A percentile compares a stretch with the other conserved stretches of the same genome.
Evolutionary conservation across 2,329 filamentous ascomycete genomes (phyloP).

Genomic region (Macrophomina phaseolina): DNA sequence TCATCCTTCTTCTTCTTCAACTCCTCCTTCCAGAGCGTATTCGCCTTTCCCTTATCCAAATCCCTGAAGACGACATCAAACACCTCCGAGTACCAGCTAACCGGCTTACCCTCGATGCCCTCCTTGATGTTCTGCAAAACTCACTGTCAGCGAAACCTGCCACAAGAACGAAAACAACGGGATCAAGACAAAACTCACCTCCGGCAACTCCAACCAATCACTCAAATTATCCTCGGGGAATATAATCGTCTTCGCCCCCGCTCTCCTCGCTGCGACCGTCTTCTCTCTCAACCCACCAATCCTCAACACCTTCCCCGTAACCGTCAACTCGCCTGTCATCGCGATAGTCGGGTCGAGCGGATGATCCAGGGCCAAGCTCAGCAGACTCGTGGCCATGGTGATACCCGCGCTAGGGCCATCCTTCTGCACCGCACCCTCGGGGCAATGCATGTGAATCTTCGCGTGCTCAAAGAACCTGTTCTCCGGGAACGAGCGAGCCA

Average conservation of each 20-base stretch:
- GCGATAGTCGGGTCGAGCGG: conserved; percentile 84
- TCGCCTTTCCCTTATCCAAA: conserved; percentile 75
- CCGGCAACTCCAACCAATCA: conserved; percentile 95
- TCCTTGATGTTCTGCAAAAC: conserved; percentile 88
- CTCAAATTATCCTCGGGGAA: conserved; percentile 96
- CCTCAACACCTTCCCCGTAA: conserved; percentile 93
- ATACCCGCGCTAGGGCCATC: conserved; percentile 83
- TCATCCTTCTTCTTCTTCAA: conserved; percentile 58
- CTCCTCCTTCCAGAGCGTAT: conserved; percentile 71
- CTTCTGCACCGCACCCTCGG: conserved; percentile 94
- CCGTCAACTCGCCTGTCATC: conserved; percentile 97
- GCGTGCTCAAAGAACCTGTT: conserved; percentile 98
- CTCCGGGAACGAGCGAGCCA: conserved; percentile 82
- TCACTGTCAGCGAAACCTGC: not conserved
- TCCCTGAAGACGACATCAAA: conserved; percentile 89
- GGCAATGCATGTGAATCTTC: conserved; percentile 92
- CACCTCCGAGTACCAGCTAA: conserved; percentile 92
- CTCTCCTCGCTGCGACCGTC: conserved; percentile 91
- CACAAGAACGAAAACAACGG: too few species aligned
- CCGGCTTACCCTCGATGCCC: conserved; percentile 88
- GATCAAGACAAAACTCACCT: conserved; percentile 77
- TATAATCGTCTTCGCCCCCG: conserved; percentile 89
- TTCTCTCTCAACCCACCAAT: conserved; percentile 96
- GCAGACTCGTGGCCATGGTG: conserved; percentile 94
- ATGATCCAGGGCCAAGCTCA: conserved; percentile 81